phyloP scores from a whole-genome alignment of 2,329 filamentous ascomycete species.

The Furcasterigmium sp. region DNA sequence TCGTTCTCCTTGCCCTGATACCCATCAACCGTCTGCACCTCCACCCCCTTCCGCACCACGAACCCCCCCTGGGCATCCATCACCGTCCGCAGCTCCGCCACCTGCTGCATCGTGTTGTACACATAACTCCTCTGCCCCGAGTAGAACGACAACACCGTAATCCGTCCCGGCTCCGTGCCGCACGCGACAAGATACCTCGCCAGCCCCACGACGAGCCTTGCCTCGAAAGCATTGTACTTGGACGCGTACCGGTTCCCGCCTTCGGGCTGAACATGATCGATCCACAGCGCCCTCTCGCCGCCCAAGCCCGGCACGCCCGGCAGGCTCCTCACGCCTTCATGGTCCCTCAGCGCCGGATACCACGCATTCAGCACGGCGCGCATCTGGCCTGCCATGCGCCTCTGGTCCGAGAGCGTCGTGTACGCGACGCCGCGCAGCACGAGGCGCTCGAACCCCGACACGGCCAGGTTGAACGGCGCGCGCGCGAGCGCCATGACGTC shows the following conservation, averaged over 20 bases:
- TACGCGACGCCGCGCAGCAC: slow-evolving; percentile 61
- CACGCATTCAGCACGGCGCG: slow-evolving; percentile 40
- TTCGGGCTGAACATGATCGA: slow-evolving; percentile 55
- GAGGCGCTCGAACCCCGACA: slow-evolving; percentile 77
- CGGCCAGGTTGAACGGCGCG: slow-evolving; percentile 59
- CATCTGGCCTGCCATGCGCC: slow-evolving; percentile 47
- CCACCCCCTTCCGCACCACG: slow-evolving; percentile 20
- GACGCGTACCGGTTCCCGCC: slow-evolving; percentile 57
- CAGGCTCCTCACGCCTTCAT: slow-evolving; percentile 29
- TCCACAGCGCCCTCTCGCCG: slow-evolving; percentile 24
- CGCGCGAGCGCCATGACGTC: slow-evolving; percentile 54
- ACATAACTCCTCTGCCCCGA: slow-evolving; percentile 73
- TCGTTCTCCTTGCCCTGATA: slow-evolving; percentile 93
- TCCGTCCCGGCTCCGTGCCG: slow-evolving; percentile 50
- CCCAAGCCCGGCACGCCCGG: slow-evolving; percentile 36
- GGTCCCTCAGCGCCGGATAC: slow-evolving; percentile 39
- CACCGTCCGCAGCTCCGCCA: neutral
- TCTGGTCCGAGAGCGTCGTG: slow-evolving; percentile 61
- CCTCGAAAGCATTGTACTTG: slow-evolving; percentile 65
- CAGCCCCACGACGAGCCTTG: slow-evolving; percentile 69
- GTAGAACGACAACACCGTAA: slow-evolving; percentile 85
- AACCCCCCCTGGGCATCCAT: neutral
- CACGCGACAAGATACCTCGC: slow-evolving; percentile 68
- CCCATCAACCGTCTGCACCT: slow-evolving; percentile 77
- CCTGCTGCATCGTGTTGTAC: slow-evolving; percentile 23